These are phyloP conservation scores for Penicillium ucsense DNA, from an alignment of 495 filamentous ascomycete species.

Conservation along the genomic window DNA sequence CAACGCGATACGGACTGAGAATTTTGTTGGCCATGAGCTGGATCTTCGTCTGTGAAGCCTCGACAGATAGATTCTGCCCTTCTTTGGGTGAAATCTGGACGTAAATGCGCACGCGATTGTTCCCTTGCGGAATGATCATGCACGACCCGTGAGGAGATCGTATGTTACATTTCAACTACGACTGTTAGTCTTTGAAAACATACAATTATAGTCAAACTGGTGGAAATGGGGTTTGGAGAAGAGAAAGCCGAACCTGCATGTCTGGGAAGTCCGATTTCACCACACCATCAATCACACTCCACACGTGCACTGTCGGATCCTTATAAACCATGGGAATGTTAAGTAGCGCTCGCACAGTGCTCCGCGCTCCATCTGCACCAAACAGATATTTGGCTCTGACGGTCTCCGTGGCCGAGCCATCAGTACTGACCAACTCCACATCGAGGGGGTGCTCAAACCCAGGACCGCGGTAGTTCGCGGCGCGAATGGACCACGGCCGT, in stretches of 20 bases:
- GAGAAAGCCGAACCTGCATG: neutral
- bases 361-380: constrained; percentile 42
- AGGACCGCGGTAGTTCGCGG: neutral
- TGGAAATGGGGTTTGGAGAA: neutral
- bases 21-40: constrained; percentile 43
- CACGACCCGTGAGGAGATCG: neutral
- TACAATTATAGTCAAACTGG: too few species aligned
- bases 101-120: neutral
- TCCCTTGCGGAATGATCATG: neutral
- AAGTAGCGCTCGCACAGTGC: constrained; percentile 39
- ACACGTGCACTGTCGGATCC: constrained; percentile 43
- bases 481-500: constrained; percentile 39
- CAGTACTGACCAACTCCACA: constrained; percentile 39
- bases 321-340: constrained; percentile 39
- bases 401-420: constrained; percentile 14
- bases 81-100: constrained; percentile 2
- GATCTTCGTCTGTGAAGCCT: constrained; percentile 31
- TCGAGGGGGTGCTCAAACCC: constrained; percentile 33
- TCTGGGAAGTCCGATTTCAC: neutral
- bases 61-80: constrained; percentile 13
- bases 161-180: neutral
- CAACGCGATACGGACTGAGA: constrained; percentile 38
- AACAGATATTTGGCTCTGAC: constrained; percentile 45
- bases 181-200: too few species aligned
- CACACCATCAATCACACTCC: constrained; percentile 23